Conservation (phyloP, 1,139 yeast species). For the Geotrichum reessii region DNA sequence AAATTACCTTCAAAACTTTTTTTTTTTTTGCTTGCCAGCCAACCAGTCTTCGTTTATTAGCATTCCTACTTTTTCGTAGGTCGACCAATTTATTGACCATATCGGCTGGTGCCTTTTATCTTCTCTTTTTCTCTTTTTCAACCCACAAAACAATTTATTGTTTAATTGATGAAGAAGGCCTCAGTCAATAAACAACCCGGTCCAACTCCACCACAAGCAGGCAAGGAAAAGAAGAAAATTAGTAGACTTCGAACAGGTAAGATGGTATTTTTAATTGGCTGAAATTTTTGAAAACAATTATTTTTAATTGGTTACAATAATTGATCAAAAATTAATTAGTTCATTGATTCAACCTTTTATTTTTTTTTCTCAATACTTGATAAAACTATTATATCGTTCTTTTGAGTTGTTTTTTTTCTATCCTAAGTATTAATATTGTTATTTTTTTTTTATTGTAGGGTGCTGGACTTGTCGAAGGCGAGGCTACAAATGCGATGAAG, state of each 20-base stretch:
- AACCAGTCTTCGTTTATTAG: background rate
- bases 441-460: conserved; percentile 37
- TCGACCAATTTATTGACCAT: background rate
- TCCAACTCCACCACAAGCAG: background rate
- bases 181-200: background rate
- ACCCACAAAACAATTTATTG: background rate
- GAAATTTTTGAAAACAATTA: background rate
- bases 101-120: background rate
- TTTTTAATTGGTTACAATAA: background rate
- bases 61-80: background rate
- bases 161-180: background rate
- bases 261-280: background rate
- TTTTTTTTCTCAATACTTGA: background rate
- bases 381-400: background rate
- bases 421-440: background rate
- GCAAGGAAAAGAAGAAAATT: conserved; percentile 25
- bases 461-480: conserved; percentile 77
- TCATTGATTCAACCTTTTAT: background rate
- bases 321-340: background rate
- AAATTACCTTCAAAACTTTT: background rate
- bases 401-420: background rate
- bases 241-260: conserved; percentile 29
- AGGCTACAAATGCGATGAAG: conserved; percentile 80
- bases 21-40: background rate
- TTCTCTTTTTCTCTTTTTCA: background rate